phyloP scores from a whole-genome alignment of 1,284 basidiomycete species.

The Macrocybe sp. region DNA sequence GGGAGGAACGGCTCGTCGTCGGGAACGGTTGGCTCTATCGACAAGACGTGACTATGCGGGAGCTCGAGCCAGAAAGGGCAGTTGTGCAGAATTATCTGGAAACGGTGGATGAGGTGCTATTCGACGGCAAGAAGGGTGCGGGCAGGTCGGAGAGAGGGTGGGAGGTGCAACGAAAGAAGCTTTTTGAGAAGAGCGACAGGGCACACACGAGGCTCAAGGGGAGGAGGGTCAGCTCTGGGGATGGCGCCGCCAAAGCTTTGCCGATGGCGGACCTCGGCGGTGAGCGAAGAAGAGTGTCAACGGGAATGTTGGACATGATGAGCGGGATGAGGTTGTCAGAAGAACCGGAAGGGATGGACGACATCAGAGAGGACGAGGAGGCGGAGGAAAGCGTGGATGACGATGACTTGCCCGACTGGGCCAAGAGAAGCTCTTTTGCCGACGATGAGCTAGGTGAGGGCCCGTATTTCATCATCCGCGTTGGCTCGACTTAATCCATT shows the following conservation, averaged over 20 bases:
- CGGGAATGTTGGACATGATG: conserved; percentile 48
- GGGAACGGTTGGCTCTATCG: conserved; percentile 78
- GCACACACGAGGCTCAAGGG: conserved; percentile 31
- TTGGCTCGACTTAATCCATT: conserved; percentile 6
- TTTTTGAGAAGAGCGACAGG: conserved; percentile 32
- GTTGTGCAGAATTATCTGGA: conserved; percentile 61
- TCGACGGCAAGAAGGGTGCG: conserved; percentile 51
- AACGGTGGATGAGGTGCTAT: conserved; percentile 68
- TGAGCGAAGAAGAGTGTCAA: conserved; percentile 47
- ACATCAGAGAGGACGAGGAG: conserved; percentile 45
- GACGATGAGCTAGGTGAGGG: conserved; percentile 54
- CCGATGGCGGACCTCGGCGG: conserved; percentile 16
- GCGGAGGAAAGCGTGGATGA: conserved; percentile 49
- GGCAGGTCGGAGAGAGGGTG: conserved; percentile 42
- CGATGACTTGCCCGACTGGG: conserved; percentile 72
- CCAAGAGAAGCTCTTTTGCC: conserved; percentile 48
- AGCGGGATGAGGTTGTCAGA: conserved; percentile 44
- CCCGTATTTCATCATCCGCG: conserved; percentile 7
- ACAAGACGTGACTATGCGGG: conserved; percentile 52
- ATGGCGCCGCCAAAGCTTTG: conserved; percentile 26
- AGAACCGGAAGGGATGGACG: conserved; percentile 52
- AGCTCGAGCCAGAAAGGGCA: conserved; percentile 52
- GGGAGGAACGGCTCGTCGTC: conserved; percentile 75
- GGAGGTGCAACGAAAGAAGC: conserved; percentile 46
- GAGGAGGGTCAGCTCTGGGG: conserved; percentile 49